Evolutionary conservation across 1,139 yeast species (phyloP).

Genomic region (Blastobotrys elegans): DNA sequence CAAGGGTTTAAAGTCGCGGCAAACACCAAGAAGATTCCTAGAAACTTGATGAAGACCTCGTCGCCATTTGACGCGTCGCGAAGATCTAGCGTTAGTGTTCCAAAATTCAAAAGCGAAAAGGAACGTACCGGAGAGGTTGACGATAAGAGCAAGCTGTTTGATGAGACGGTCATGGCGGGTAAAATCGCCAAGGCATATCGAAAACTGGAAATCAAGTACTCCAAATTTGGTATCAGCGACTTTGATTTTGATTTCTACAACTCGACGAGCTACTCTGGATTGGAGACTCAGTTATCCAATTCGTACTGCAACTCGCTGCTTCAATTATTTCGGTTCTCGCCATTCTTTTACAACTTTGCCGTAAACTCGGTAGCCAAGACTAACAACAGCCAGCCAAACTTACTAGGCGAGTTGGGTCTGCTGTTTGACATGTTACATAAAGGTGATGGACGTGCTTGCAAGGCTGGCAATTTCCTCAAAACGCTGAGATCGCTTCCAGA

Average conservation of each 20-base stretch:
- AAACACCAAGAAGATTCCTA: slow-evolving; percentile 46
- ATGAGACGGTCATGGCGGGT: slow-evolving; percentile 24
- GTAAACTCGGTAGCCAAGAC: slow-evolving; percentile 45
- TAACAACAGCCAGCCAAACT: slow-evolving; percentile 37
- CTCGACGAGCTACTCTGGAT: slow-evolving; percentile 69
- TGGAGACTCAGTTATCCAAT: slow-evolving; percentile 81
- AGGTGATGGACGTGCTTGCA: slow-evolving; percentile 66
- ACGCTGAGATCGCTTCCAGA: slow-evolving; percentile 40
- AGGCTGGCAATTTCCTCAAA: slow-evolving; percentile 65
- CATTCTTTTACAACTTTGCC: slow-evolving; percentile 63
- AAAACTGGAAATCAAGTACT: slow-evolving; percentile 72
- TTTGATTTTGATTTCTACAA: slow-evolving; percentile 88
- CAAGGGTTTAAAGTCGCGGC: slow-evolving; percentile 35
- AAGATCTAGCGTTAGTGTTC: slow-evolving; percentile 38
- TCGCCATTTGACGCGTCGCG: slow-evolving; percentile 35
- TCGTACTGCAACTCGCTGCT: slow-evolving; percentile 75
- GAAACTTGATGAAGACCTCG: slow-evolving; percentile 41
- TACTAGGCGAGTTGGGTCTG: slow-evolving; percentile 80
- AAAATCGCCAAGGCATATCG: slow-evolving; percentile 66
- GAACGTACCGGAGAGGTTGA: slow-evolving; percentile 30
- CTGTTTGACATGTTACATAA: slow-evolving; percentile 86
- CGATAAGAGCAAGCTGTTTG: slow-evolving; percentile 23
- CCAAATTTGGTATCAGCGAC: slow-evolving; percentile 89
- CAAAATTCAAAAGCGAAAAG: slow-evolving; percentile 72
- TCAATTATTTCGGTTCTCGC: slow-evolving; percentile 77